Conservation (phyloP, 1,284 basidiomycete species). For the Fomes fomentarius region DNA sequence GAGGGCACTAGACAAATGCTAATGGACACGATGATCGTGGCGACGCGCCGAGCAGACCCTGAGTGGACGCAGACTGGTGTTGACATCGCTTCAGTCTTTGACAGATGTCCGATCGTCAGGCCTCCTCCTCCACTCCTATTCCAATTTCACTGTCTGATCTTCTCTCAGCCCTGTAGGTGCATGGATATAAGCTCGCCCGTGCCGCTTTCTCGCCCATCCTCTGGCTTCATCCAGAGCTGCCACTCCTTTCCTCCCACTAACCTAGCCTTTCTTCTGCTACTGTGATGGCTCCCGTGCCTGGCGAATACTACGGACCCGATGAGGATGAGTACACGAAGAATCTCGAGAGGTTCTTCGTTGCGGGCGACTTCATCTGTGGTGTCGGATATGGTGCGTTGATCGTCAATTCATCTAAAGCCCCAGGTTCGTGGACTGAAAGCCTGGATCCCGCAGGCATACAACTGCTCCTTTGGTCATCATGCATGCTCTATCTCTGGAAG, state of each 20-base stretch:
- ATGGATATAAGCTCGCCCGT: neutral
- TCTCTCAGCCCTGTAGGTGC: neutral
- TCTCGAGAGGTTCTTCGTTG: conserved; percentile 27
- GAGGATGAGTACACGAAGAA: conserved; percentile 16
- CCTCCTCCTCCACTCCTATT: neutral
- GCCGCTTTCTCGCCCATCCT: neutral
- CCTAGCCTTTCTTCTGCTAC: neutral
- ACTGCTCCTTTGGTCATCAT: conserved; percentile 40
- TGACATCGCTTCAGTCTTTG: neutral
- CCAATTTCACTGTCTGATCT: neutral
- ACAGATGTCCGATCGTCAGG: conserved; percentile 8
- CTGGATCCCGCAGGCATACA: conserved; percentile 43
- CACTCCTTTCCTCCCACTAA: conserved; percentile 1
- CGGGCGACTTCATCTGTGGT: conserved; percentile 25
- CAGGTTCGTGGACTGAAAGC: no score
- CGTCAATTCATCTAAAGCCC: no score
- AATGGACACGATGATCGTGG: no score
- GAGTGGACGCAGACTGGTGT: no score
- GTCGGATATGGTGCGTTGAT: conserved; percentile 25
- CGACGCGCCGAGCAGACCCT: no score
- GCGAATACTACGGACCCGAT: conserved; percentile 20
- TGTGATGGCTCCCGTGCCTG: neutral
- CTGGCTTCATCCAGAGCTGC: conserved; percentile 9
- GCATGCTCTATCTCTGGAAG: conserved; percentile 44
- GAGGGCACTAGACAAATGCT: no score